Conservation (phyloP, 2,329 filamentous ascomycete species). For the Fusarium redolens region DNA sequence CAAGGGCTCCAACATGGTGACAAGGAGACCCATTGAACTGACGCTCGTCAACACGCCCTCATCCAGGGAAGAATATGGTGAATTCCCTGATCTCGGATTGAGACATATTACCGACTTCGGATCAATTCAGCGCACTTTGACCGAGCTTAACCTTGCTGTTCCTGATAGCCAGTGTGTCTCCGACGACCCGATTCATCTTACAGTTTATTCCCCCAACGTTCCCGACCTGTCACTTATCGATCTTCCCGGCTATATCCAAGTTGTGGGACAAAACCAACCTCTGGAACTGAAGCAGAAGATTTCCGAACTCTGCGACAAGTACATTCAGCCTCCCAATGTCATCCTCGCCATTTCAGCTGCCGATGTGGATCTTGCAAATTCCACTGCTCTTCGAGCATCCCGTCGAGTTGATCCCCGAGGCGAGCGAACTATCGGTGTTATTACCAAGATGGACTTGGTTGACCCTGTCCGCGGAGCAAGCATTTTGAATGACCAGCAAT, state of each 20-base stretch:
- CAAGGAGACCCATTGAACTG: constrained; percentile 91
- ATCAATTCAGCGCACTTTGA: constrained; percentile 91
- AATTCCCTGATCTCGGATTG: constrained; percentile 92
- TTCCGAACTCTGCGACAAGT: constrained; percentile 95
- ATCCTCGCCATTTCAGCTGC: constrained; percentile 97
- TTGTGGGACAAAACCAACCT: constrained; percentile 90
- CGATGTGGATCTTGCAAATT: constrained; percentile 97
- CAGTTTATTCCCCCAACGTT: constrained; percentile 94
- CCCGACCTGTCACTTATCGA: constrained; percentile 97
- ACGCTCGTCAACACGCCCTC: constrained; percentile 96
- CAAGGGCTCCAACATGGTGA: constrained; percentile 99
- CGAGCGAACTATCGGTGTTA: constrained; percentile 96
- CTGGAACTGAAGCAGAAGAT: constrained; percentile 95
- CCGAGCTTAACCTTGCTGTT: constrained; percentile 93
- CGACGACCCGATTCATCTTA: constrained; percentile 95
- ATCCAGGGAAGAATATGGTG: constrained; percentile 88
- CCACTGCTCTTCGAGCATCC: constrained; percentile 89
- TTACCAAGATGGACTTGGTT: constrained; percentile 99
- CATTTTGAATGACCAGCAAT: constrained; percentile 89
- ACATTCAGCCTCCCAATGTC: constrained; percentile 95
- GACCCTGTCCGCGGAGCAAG: constrained; percentile 81
- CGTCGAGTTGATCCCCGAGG: constrained; percentile 92
- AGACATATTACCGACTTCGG: constrained; percentile 92
- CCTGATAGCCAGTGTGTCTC: constrained; percentile 92
- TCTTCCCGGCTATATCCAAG: constrained; percentile 96